Percentiles rank a stretch among this genome's conserved stretches.
These are phyloP conservation scores for Cyclotella baltica DNA, from an alignment of 108 stramenopile genomes.

Conservation along the genomic window DNA sequence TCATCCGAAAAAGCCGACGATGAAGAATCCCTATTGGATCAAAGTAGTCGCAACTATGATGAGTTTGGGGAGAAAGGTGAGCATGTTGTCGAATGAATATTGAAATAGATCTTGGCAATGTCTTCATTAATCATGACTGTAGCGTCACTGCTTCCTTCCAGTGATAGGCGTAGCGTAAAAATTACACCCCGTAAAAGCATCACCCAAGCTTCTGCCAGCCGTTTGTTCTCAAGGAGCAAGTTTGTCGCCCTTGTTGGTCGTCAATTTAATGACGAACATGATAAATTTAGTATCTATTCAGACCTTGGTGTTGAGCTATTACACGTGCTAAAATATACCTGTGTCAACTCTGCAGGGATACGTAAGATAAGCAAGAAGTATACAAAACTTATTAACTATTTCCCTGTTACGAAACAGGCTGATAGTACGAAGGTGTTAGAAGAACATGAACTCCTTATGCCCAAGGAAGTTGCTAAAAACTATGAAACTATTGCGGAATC, in stretches of 20 bases:
- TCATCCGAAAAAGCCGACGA: slow-evolving; percentile 8
- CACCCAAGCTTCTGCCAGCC: not conserved
- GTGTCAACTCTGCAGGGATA: slow-evolving; percentile 79
- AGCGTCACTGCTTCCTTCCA: slow-evolving; percentile 29
- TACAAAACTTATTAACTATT: slow-evolving; percentile 52
- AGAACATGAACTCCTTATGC: slow-evolving; percentile 29
- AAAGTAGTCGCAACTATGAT: slow-evolving; percentile 9
- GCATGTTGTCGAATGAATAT: not conserved
- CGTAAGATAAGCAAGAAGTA: slow-evolving; percentile 79
- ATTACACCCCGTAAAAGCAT: slow-evolving; percentile 10
- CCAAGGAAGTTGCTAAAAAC: slow-evolving; percentile 26
- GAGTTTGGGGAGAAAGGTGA: slow-evolving; percentile 35
- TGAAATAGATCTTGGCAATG: not conserved
- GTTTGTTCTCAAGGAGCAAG: slow-evolving; percentile 41
- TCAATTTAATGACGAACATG: slow-evolving; percentile 48
- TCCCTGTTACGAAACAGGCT: slow-evolving; percentile 13
- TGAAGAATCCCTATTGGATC: not conserved
- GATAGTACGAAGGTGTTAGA: slow-evolving; percentile 22
- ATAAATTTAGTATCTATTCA: slow-evolving; percentile 74
- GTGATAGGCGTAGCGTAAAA: slow-evolving; percentile 21
- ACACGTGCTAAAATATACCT: slow-evolving; percentile 82
- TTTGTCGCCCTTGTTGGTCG: slow-evolving; percentile 28
- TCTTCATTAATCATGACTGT: not conserved
- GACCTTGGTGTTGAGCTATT: slow-evolving; percentile 84
- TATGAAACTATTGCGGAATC: slow-evolving; percentile 32